phyloP scores from a whole-genome alignment of 1,139 yeast species.

The Blastobotrys ciferrii region DNA sequence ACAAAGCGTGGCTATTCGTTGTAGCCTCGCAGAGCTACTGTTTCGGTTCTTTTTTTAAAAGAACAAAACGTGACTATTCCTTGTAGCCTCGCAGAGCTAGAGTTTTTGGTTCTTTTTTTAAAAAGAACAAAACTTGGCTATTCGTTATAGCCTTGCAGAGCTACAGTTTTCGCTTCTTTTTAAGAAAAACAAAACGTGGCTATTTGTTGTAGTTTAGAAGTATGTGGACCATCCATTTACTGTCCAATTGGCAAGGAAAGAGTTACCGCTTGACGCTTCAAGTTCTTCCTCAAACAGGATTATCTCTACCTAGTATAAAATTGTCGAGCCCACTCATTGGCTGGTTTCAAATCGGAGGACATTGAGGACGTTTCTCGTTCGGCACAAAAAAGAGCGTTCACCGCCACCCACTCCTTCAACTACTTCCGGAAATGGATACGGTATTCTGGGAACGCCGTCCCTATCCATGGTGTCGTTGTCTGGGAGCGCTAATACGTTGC shows the following conservation, averaged over 20 bases:
- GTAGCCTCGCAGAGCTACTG: too few relatives aligned
- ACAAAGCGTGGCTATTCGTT: too few relatives aligned
- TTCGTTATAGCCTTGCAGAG: too few relatives aligned
- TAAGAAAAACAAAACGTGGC: too few relatives aligned
- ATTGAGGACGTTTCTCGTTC: constrained; percentile 51
- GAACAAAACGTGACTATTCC: too few relatives aligned
- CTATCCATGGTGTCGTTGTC: constrained; percentile 20
- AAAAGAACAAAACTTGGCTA: too few relatives aligned
- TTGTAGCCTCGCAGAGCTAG: too few relatives aligned
- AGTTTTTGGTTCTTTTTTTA: too few relatives aligned
- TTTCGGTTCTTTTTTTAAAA: too few relatives aligned
- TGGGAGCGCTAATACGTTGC: constrained; percentile 22
- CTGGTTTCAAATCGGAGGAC: constrained; percentile 62
- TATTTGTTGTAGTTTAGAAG: too few relatives aligned
- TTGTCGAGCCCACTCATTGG: constrained; percentile 64
- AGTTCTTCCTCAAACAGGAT: constrained; percentile 66
- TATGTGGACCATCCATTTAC: constrained; percentile 68
- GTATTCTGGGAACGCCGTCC: constrained; percentile 13
- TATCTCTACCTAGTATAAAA: constrained; percentile 67
- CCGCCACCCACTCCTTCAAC: neutral
- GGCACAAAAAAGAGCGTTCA: constrained; percentile 34
- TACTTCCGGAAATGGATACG: neutral
- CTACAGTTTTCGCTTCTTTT: too few relatives aligned
- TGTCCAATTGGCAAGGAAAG: constrained; percentile 49
- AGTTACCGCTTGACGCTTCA: constrained; percentile 52